Evolutionary conservation across 192 early-diverging fungal genomes (phyloP).

Genomic region (Backusella westeae): DNA sequence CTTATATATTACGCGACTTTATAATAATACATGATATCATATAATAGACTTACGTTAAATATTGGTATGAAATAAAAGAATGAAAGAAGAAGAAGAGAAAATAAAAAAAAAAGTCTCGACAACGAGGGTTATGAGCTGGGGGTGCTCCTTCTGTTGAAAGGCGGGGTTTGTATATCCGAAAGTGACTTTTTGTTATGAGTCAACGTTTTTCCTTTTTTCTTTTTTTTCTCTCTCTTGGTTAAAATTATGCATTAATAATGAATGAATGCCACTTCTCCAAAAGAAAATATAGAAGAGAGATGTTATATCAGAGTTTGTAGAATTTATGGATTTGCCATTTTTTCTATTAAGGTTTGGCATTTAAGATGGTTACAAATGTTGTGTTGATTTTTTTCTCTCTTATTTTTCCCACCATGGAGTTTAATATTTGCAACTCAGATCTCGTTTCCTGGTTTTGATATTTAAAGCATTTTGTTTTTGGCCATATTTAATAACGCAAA

Average conservation of each 20-base stretch:
- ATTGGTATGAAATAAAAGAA: not conserved
- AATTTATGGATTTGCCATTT: not conserved
- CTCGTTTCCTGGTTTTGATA: not conserved
- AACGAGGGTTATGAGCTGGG: constrained; percentile 1
- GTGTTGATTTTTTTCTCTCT: not conserved
- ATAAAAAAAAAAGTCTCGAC: not conserved
- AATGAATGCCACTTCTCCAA: not conserved
- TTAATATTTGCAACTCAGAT: not conserved
- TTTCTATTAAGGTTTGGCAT: not conserved
- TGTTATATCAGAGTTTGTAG: not conserved
- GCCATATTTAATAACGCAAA: not conserved
- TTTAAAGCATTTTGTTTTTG: not conserved
- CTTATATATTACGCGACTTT: not conserved
- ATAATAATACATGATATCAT: not conserved
- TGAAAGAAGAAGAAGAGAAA: not conserved
- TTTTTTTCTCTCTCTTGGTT: not conserved
- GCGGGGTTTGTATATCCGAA: constrained; percentile 1
- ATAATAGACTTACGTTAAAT: not conserved
- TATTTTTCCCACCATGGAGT: not conserved
- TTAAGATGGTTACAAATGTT: not conserved
- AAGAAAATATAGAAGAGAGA: not conserved
- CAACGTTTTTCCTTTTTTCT: not conserved
- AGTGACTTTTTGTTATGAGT: constrained; percentile 4
- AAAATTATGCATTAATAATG: not conserved
- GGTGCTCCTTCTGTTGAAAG: not conserved